phyloP scores from a whole-genome alignment of 129 eudicot species.

The Chrysanthemum seticuspe region DNA sequence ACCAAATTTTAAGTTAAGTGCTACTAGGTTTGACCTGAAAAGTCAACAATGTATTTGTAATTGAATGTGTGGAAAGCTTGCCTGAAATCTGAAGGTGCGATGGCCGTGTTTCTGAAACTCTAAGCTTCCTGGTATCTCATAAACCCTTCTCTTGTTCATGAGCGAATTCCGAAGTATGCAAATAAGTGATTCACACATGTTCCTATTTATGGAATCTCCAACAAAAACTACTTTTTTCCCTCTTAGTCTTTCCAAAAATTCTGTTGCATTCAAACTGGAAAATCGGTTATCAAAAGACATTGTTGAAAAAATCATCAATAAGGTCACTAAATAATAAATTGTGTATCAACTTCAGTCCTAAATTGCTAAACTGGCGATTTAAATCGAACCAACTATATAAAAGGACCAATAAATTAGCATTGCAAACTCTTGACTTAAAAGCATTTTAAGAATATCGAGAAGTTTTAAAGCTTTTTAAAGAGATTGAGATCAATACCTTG shows the following conservation, averaged over 20 bases:
- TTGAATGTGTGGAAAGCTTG: slow-evolving; percentile 24
- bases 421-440: no score
- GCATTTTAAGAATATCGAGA: no score
- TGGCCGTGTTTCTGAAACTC: slow-evolving; percentile 75
- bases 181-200: slow-evolving; percentile 96
- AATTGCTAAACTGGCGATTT: no score
- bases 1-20: slow-evolving; percentile 15
- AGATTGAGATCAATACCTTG: no score
- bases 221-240: slow-evolving; percentile 75
- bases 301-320: no score
- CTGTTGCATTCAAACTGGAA: slow-evolving; percentile 71
- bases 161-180: slow-evolving; percentile 70
- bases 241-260: slow-evolving; percentile 72
- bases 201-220: slow-evolving; percentile 86
- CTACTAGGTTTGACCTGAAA: slow-evolving; percentile 10
- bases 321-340: no score
- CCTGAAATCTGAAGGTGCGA: slow-evolving; percentile 84
- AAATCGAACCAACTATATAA: no score
- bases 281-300: no score
- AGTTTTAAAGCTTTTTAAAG: no score
- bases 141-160: slow-evolving; percentile 53
- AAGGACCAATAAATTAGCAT: no score
- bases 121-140: slow-evolving; percentile 65
- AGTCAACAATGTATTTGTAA: background rate
- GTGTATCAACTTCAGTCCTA: no score